Evolutionary conservation across 306 rosid species (phyloP).

Genomic region (Casuarina equisetifolia): DNA sequence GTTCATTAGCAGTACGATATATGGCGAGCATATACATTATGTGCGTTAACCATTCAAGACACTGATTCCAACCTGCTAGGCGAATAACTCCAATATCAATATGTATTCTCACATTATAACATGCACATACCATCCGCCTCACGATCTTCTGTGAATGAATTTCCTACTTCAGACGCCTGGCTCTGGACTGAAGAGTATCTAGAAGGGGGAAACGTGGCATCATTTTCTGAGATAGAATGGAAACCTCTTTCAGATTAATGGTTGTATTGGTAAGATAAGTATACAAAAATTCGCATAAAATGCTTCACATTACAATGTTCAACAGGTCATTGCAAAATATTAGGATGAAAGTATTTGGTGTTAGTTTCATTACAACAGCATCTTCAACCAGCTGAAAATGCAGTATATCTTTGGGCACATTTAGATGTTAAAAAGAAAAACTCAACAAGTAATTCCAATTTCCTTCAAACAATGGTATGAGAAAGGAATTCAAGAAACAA

Average conservation of each 20-base stretch:
- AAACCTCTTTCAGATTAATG: constrained; percentile 14
- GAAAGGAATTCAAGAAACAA: neutral
- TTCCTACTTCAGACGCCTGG: constrained; percentile 44
- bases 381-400: constrained; percentile 5
- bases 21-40: neutral
- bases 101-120: constrained; percentile 9
- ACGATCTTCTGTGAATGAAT: constrained; percentile 48
- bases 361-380: neutral
- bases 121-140: constrained; percentile 54
- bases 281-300: neutral
- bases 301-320: neutral
- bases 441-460: neutral
- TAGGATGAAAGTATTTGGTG: neutral
- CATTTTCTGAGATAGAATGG: constrained; percentile 50
- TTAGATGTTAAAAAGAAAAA: neutral
- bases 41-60: neutral
- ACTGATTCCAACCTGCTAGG: neutral
- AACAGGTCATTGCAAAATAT: neutral
- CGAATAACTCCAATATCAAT: neutral
- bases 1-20: constrained; percentile 20
- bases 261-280: neutral
- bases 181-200: constrained; percentile 51
- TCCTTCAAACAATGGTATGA: neutral
- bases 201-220: constrained; percentile 48
- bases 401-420: neutral